Evolutionary conservation across 2,329 filamentous ascomycete genomes (phyloP).

Genomic region (Dactylellina cionopaga): DNA sequence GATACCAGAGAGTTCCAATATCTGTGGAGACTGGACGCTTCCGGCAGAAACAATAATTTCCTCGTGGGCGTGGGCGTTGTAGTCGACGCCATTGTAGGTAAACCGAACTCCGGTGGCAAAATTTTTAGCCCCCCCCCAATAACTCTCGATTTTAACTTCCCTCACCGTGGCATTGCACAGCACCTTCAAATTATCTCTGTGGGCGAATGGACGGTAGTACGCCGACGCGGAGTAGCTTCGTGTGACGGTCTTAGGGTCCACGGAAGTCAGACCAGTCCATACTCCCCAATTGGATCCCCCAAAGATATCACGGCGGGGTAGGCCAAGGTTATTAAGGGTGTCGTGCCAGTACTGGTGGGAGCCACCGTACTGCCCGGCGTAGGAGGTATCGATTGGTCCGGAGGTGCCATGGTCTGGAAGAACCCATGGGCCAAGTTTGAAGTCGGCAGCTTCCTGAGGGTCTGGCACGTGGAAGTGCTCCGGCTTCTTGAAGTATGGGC

Average conservation of each 20-base stretch:
- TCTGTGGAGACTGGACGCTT: constrained; percentile 68
- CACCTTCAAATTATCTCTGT: constrained; percentile 64
- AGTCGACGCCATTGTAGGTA: constrained; percentile 58
- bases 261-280: constrained; percentile 60
- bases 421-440: constrained; percentile 26
- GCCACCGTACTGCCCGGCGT: constrained; percentile 59
- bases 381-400: constrained; percentile 44
- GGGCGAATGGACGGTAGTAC: constrained; percentile 61
- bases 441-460: background rate
- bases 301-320: constrained; percentile 60
- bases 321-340: constrained; percentile 60
- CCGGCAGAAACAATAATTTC: constrained; percentile 72
- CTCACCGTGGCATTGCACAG: constrained; percentile 64
- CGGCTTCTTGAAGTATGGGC: constrained; percentile 52
- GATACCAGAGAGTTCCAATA: constrained; percentile 71
- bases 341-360: constrained; percentile 64
- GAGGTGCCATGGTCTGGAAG: constrained; percentile 28
- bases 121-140: no score
- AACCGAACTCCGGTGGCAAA: constrained; percentile 63
- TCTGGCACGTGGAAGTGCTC: constrained; percentile 37
- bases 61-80: constrained; percentile 56
- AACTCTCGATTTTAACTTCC: constrained; percentile 63
- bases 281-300: constrained; percentile 61
- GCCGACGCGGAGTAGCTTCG: constrained; percentile 62
- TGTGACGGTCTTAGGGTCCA: constrained; percentile 58